These are phyloP conservation scores for Manihot esculenta DNA, from an alignment of 441 rosid species.

Conservation along the genomic window DNA sequence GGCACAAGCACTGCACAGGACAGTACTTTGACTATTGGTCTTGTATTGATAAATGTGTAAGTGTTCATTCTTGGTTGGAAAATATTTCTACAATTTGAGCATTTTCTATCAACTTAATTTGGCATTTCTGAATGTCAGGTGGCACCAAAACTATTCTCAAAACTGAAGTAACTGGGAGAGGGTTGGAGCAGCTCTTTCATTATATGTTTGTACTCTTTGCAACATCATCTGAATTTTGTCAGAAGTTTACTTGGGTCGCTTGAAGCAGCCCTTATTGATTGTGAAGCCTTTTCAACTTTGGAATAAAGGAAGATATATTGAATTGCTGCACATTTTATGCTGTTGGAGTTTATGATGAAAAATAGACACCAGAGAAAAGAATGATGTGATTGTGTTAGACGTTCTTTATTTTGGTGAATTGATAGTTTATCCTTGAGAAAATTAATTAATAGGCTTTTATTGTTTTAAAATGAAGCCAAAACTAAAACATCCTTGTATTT, in stretches of 20 bases:
- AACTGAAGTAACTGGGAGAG: conserved; percentile 40
- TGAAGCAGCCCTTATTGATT: neutral
- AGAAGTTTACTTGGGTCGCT: neutral
- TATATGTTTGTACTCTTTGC: conserved; percentile 2
- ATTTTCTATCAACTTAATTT: conserved; percentile 1
- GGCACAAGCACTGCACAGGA: conserved; percentile 61
- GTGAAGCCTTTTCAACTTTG: conserved; percentile 7
- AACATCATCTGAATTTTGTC: conserved; percentile 11
- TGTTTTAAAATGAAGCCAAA: too few species aligned
- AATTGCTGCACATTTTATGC: neutral
- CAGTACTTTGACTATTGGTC: conserved; percentile 61
- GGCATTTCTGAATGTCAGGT: conserved; percentile 40
- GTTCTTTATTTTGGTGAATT: neutral
- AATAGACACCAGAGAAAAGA: neutral
- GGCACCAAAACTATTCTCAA: conserved; percentile 44
- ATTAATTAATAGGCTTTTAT: too few species aligned
- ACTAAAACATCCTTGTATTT: too few species aligned
- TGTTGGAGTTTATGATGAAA: neutral
- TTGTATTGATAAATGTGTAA: conserved; percentile 61
- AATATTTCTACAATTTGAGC: neutral
- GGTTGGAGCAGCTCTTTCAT: neutral
- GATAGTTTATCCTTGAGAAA: too few species aligned
- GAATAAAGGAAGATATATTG: conserved; percentile 10
- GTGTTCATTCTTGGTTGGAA: conserved; percentile 10
- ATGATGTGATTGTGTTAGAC: neutral